Base-by-base conservation (phyloP, 2,329 filamentous ascomycete species). In the Calonectria ilicicola region DNA sequence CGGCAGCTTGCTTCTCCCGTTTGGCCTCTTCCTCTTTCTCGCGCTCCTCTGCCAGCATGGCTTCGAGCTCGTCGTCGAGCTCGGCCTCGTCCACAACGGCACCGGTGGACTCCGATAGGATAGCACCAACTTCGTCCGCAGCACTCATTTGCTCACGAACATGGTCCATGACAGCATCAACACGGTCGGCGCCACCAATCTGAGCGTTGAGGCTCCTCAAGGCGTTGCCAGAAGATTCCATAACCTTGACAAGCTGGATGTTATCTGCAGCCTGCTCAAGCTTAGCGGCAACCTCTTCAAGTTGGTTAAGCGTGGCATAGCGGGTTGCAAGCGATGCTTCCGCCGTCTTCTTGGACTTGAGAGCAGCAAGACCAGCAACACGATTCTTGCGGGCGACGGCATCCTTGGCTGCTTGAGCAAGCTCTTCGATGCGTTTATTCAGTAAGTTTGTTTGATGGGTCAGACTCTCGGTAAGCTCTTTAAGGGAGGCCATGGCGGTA, bases 191-290 rank as follows among this genome's bases (percentile, higher is more conserved):
- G 1, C 95, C 94, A 56, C 97, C 97, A 26, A 95, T 90, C 81
- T 95, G 91, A 58, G 90, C 88, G 81, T 98, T 95, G 35, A 99
- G 87, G 29, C 86, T 88, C 76, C 90, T 89, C 40, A 99, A 88
- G 1, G 94, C 95, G 40, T 89, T 89, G 0, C 93, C 91, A 74
- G 94, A 95, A 19, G 92, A 90, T 80, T 95, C 91, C 93, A 99
- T 96, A 7, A 95, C 93, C 72, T 90, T 90, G 10, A 98, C 91
- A 17, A 98, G 90, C 78, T 95, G 93, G 10, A 97, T 91, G 75
- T 98, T 94, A 83, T 96, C 94, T 0, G 92, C 89, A 0, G 97
- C 97, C 82, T 96, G 92, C 81, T 98, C 93, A 65, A 99, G 94
- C 80, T 93, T 94, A n/a, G 89, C 84, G 67, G 95, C 94, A 0